Evolutionary conservation across 352 stramenopile species (phyloP).

Genomic region (Globisporangium acanthophoron): DNA sequence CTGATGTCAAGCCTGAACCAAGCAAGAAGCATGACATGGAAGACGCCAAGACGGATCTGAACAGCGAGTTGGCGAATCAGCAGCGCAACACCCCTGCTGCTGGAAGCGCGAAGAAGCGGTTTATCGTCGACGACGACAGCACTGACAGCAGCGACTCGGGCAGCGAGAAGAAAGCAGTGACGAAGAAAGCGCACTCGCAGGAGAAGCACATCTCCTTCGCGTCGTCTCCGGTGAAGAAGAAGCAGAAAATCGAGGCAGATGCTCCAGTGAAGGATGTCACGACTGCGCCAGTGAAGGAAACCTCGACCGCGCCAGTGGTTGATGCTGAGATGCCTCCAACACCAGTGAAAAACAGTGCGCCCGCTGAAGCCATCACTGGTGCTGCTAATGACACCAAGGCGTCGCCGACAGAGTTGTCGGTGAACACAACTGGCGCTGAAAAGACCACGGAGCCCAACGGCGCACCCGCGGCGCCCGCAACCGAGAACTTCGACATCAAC

Average conservation of each 20-base stretch:
- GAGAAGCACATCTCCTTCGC: constrained; percentile 4
- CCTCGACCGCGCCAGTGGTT: not conserved
- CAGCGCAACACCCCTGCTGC: constrained; percentile 14
- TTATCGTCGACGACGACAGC: constrained; percentile 60
- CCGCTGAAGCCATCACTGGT: not conserved
- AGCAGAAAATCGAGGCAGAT: constrained; percentile 5
- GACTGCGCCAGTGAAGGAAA: not conserved
- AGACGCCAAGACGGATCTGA: constrained; percentile 2
- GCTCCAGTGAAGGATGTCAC: not conserved
- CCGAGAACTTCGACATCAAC: constrained; percentile 70
- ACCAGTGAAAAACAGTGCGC: not conserved
- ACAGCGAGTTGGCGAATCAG: constrained; percentile 3
- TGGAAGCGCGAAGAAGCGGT: constrained; percentile 40
- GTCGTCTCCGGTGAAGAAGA: constrained; percentile 12
- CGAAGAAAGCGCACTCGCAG: constrained; percentile 5
- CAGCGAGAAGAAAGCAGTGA: not conserved
- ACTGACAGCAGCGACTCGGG: constrained; percentile 42
- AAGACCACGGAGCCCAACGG: constrained; percentile 7
- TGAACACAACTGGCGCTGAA: not conserved
- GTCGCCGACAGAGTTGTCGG: not conserved
- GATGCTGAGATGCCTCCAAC: not conserved
- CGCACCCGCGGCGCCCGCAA: not conserved
- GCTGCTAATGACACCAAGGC: not conserved
- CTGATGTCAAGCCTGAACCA: not conserved
- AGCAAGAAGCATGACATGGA: not conserved